Percentiles rank a stretch among this genome's conserved stretches.
Evolutionary conservation across 495 filamentous ascomycete species (phyloP).

Genomic region (Daldinia vernicosa): DNA sequence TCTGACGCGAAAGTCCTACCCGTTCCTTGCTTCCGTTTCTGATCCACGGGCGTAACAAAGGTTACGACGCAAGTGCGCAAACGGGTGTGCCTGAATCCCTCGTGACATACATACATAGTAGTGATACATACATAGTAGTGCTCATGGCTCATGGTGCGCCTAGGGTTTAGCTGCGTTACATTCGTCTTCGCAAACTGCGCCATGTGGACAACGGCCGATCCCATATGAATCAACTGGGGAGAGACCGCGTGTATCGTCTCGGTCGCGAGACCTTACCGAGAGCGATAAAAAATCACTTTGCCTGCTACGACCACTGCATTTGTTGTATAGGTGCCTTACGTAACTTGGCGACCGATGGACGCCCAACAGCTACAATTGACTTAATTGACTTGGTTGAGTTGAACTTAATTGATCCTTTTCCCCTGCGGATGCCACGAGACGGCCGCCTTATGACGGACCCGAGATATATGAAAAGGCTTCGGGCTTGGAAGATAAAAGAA

Average conservation of each 20-base stretch:
- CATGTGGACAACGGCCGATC: slow-evolving; percentile 24
- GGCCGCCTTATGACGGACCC: slow-evolving; percentile 16
- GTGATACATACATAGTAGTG: too few relatives aligned
- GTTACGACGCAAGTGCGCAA: slow-evolving; percentile 39
- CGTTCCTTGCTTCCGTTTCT: background rate
- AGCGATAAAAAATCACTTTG: background rate
- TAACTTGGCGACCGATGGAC: background rate
- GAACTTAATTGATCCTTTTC: background rate
- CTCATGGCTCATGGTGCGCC: background rate
- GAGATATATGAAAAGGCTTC: slow-evolving; percentile 13
- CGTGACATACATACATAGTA: too few relatives aligned
- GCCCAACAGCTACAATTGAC: background rate
- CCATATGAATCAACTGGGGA: slow-evolving; percentile 17
- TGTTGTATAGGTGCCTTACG: background rate
- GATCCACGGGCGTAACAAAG: slow-evolving; percentile 11
- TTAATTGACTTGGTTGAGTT: background rate
- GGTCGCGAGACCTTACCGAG: slow-evolving; percentile 33
- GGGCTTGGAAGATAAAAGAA: slow-evolving; percentile 4
- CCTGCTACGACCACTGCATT: background rate
- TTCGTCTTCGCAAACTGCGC: slow-evolving; percentile 32
- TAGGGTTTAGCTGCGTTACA: slow-evolving; percentile 30
- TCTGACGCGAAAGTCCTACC: slow-evolving; percentile 15
- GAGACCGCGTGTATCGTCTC: slow-evolving; percentile 28
- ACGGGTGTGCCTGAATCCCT: slow-evolving; percentile 34
- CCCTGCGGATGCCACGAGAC: slow-evolving; percentile 12